Conservation (phyloP, 2,329 filamentous ascomycete genomes). For the Colletotrichum plurivorum region DNA sequence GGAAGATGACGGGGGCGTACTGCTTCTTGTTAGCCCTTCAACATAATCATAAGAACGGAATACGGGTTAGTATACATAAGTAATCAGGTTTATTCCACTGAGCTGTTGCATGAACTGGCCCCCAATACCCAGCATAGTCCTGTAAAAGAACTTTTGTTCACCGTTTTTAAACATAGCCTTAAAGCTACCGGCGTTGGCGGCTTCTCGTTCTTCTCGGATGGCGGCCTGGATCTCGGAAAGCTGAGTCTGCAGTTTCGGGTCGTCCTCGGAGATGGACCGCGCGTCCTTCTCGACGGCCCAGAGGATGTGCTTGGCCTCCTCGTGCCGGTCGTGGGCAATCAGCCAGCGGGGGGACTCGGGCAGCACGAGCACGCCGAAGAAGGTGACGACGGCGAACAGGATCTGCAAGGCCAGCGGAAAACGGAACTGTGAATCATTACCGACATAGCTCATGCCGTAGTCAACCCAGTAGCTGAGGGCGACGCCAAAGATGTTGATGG, state of each 20-base stretch:
- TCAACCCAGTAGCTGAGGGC: constrained; percentile 54
- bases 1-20: constrained; percentile 59
- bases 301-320: constrained; percentile 55
- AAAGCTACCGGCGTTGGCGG: constrained; percentile 50
- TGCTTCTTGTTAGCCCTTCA: constrained; percentile 29
- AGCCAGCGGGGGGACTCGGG: constrained; percentile 63
- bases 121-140: constrained; percentile 57
- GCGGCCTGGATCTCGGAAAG: constrained; percentile 55
- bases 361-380: constrained; percentile 51
- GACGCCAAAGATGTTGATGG: constrained; percentile 56
- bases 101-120: constrained; percentile 62
- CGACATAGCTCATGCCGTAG: constrained; percentile 54
- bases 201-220: constrained; percentile 56
- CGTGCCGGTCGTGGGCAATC: constrained; percentile 62
- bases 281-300: constrained; percentile 50
- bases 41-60: too few species aligned
- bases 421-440: constrained; percentile 56
- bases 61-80: constrained; percentile 27
- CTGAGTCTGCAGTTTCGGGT: constrained; percentile 46
- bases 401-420: constrained; percentile 62
- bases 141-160: constrained; percentile 56
- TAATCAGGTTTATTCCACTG: constrained; percentile 53
- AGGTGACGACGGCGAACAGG: constrained; percentile 54
- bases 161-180: constrained; percentile 57
- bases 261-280: constrained; percentile 43